Evolutionary conservation across 1,139 yeast genomes (phyloP).

Genomic region (Protomyces lactucae-debilis): DNA sequence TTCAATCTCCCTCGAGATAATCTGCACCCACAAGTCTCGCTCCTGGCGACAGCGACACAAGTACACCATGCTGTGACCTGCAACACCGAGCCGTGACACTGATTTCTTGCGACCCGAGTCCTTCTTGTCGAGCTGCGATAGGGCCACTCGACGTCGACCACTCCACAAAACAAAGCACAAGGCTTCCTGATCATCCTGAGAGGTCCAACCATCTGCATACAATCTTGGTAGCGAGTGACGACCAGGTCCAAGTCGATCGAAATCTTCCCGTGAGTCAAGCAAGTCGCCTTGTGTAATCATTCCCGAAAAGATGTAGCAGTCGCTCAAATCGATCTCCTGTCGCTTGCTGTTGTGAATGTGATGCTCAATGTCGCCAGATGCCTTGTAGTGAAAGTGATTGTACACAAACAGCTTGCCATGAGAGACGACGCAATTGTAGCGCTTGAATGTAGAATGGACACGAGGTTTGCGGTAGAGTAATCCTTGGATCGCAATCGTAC

Average conservation of each 20-base stretch:
- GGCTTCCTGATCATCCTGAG: constrained; percentile 65
- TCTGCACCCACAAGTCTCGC: constrained; percentile 74
- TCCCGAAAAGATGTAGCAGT: constrained; percentile 75
- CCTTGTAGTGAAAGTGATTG: constrained; percentile 31
- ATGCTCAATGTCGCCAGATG: constrained; percentile 40
- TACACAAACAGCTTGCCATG: constrained; percentile 56
- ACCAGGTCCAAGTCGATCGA: constrained; percentile 43
- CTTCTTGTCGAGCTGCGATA: constrained; percentile 20
- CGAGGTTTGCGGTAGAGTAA: constrained; percentile 60
- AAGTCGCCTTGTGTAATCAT: constrained; percentile 46
- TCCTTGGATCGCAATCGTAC: constrained; percentile 59
- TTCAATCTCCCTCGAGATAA: constrained; percentile 60
- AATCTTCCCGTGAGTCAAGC: constrained; percentile 28
- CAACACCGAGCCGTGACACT: constrained; percentile 56
- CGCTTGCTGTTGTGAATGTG: constrained; percentile 28
- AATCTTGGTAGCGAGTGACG: constrained; percentile 56
- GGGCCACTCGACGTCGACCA: constrained; percentile 50
- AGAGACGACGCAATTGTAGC: constrained; percentile 58
- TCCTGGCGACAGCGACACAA: constrained; percentile 79
- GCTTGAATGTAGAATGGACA: constrained; percentile 61
- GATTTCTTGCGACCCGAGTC: constrained; percentile 3
- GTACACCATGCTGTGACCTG: constrained; percentile 66
- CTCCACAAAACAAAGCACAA: constrained; percentile 83
- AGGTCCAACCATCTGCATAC: constrained; percentile 78
- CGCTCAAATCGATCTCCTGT: constrained; percentile 50